Conservation (phyloP, 2,329 filamentous ascomycete genomes). For the Pseudogymnoascus verrucosus region DNA sequence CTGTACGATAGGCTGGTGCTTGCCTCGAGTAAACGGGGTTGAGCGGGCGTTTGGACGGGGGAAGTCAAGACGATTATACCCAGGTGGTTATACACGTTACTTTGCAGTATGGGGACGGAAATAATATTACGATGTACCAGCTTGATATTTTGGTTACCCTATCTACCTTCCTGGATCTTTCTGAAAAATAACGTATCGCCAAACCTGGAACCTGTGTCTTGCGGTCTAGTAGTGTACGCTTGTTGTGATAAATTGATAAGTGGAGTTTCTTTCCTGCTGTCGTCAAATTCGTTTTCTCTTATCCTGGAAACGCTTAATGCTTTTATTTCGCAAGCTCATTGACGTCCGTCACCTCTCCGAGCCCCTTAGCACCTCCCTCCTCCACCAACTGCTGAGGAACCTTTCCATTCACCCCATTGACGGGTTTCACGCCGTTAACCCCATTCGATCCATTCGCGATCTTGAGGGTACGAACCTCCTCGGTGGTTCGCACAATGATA, state of each 20-base stretch:
- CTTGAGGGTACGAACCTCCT: conserved; percentile 23
- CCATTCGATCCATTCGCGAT: neutral
- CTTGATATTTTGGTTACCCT: conserved; percentile 3
- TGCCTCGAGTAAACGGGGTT: neutral
- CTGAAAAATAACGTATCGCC: neutral
- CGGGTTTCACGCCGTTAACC: conserved; percentile 9
- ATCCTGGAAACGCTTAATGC: neutral
- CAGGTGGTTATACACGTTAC: conserved; percentile 4
- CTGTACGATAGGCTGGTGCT: neutral
- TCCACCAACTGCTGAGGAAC: neutral
- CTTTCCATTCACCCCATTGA: conserved; percentile 12
- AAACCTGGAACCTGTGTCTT: neutral
- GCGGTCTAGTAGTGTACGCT: neutral
- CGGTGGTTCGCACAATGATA: conserved; percentile 47
- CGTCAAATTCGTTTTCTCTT: neutral
- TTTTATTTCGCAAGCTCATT: neutral
- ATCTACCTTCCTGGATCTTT: neutral
- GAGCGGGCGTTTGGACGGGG: conserved; percentile 3
- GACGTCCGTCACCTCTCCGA: neutral
- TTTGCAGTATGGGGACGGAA: conserved; percentile 4
- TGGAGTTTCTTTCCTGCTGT: neutral
- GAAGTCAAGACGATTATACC: conserved; percentile 7
- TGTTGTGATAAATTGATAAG: neutral
- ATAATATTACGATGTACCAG: conserved; percentile 7
- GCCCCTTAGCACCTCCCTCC: neutral